Percentiles rank a stretch among this genome's conserved stretches.
These are phyloP conservation scores for Ascoidea asiatica DNA, from an alignment of 805 yeast species.

Conservation along the genomic window DNA sequence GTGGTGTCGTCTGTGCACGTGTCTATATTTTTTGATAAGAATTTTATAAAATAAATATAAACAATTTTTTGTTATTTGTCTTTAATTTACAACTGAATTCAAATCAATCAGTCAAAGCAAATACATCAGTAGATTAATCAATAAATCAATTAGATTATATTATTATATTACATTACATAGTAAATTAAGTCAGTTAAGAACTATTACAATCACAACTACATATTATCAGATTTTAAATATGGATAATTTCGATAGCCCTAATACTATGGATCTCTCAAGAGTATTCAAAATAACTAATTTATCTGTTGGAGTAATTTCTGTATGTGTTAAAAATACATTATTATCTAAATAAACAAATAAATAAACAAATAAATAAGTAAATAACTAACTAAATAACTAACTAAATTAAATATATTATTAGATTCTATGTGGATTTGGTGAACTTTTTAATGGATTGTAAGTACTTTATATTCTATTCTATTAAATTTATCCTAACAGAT, in stretches of 20 bases:
- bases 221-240: too few relatives aligned
- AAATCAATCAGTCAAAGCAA: too few relatives aligned
- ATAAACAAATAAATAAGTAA: neutral
- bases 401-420: slow-evolving; percentile 13
- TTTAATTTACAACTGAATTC: too few relatives aligned
- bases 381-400: slow-evolving; percentile 32
- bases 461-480: slow-evolving; percentile 12
- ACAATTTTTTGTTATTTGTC: too few relatives aligned
- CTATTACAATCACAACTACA: too few relatives aligned
- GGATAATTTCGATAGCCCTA: slow-evolving; percentile 26
- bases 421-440: slow-evolving; percentile 15
- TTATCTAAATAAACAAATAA: neutral
- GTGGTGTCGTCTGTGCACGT: too few relatives aligned
- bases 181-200: too few relatives aligned
- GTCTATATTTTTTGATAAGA: too few relatives aligned
- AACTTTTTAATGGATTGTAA: slow-evolving; percentile 24
- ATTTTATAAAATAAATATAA: too few relatives aligned
- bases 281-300: slow-evolving; percentile 40
- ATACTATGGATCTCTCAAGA: slow-evolving; percentile 28
- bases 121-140: too few relatives aligned
- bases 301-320: slow-evolving; percentile 38
- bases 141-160: too few relatives aligned
- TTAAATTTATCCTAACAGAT: neutral
- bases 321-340: slow-evolving; percentile 10
- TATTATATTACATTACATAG: too few relatives aligned